Evolutionary conservation across 192 early-diverging fungal genomes (phyloP).

Genomic region (Coemansia sp.): DNA sequence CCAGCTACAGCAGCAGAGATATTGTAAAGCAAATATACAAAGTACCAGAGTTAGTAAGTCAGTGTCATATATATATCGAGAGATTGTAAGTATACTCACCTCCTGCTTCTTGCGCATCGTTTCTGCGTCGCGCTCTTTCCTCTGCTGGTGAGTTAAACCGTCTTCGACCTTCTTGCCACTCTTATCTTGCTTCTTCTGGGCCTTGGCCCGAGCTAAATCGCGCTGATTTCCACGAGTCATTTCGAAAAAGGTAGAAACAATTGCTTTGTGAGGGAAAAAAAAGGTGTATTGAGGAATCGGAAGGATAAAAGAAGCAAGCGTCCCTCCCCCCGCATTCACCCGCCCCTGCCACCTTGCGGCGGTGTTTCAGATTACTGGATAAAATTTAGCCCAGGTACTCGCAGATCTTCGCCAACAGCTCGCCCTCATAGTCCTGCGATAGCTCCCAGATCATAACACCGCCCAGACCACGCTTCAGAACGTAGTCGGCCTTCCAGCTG

Average conservation of each 20-base stretch:
- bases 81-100: conserved; percentile 8
- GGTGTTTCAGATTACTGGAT: neutral
- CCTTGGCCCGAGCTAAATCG: conserved; percentile 49
- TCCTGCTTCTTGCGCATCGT: conserved; percentile 55
- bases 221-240: conserved; percentile 61
- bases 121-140: conserved; percentile 48
- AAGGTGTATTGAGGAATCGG: neutral
- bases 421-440: conserved; percentile 44
- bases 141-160: conserved; percentile 26
- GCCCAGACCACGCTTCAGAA: conserved; percentile 57
- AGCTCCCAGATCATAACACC: conserved; percentile 87
- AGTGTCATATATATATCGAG: neutral
- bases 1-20: neutral
- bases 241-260: neutral
- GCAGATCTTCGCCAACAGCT: conserved; percentile 51
- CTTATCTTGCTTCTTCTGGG: conserved; percentile 51
- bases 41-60: neutral
- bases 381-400: conserved; percentile 42
- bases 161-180: conserved; percentile 35
- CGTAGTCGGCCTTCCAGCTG: conserved; percentile 67
- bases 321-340: neutral
- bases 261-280: neutral
- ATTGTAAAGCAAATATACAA: neutral
- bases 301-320: neutral
- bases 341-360: neutral